These are phyloP conservation scores for Odontarrhena argentea DNA, from an alignment of 345 rosid genomes.

Conservation along the genomic window DNA sequence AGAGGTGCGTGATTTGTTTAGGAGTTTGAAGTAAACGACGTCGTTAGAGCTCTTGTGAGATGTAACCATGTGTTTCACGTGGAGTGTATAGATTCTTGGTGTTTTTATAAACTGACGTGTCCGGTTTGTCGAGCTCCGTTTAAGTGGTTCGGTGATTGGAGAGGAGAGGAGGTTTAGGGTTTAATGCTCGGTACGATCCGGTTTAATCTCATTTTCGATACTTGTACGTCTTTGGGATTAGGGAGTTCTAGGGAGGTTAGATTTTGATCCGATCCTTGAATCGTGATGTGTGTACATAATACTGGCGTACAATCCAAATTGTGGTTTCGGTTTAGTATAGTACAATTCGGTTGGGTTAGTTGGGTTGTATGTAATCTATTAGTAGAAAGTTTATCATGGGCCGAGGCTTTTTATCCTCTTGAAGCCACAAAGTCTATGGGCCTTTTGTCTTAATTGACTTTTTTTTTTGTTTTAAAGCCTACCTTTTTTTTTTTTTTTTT, in stretches of 20 bases:
- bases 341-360: background rate
- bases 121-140: constrained; percentile 43
- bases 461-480: background rate
- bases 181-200: constrained; percentile 29
- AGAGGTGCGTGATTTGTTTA: constrained; percentile 37
- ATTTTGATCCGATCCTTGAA: constrained; percentile 5
- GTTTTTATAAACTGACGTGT: constrained; percentile 42
- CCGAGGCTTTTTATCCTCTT: background rate
- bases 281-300: constrained; percentile 12
- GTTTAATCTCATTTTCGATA: constrained; percentile 20
- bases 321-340: background rate
- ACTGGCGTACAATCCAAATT: background rate
- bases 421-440: constrained; percentile 1
- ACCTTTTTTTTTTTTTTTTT: too few relatives aligned
- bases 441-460: background rate
- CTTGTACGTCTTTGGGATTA: constrained; percentile 16
- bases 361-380: too few relatives aligned
- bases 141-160: constrained; percentile 35
- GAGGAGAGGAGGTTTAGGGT: background rate
- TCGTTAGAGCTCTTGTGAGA: constrained; percentile 27
- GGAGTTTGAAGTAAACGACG: constrained; percentile 32
- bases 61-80: constrained; percentile 45
- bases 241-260: background rate
- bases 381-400: background rate
- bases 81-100: constrained; percentile 43